These are phyloP conservation scores for Cytospora chrysosperma DNA, from an alignment of 2,329 filamentous ascomycete genomes.

Conservation along the genomic window DNA sequence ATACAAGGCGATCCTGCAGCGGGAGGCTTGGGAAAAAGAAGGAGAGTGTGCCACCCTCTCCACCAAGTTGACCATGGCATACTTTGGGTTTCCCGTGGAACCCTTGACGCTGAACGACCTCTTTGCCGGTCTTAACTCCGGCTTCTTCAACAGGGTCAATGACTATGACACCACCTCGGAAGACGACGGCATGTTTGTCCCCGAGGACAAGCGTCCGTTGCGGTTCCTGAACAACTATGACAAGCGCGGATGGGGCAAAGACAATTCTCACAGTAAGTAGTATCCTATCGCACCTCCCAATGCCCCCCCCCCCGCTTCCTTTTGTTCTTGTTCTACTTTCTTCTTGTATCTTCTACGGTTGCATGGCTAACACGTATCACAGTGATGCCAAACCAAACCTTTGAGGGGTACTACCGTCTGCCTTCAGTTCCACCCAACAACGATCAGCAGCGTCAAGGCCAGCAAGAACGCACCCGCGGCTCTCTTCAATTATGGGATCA, in stretches of 20 bases:
- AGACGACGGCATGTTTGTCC: constrained; percentile 14
- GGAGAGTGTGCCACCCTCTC: constrained; percentile 27
- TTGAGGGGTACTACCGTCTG: constrained; percentile 17
- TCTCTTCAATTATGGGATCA: neutral
- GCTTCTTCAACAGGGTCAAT: neutral
- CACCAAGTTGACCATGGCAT: constrained; percentile 45
- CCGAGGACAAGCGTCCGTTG: constrained; percentile 17
- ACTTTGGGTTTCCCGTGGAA: constrained; percentile 46
- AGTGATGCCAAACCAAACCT: constrained; percentile 22
- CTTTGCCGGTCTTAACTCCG: neutral
- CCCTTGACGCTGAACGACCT: constrained; percentile 35
- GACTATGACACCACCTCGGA: neutral
- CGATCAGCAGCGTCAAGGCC: neutral
- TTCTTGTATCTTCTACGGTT: neutral
- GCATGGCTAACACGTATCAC: neutral
- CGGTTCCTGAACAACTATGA: constrained; percentile 24
- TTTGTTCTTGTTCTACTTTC: too few species aligned
- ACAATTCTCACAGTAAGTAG: constrained; percentile 14
- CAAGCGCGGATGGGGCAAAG: constrained; percentile 13
- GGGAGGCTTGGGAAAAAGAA: neutral
- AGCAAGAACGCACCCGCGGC: neutral
- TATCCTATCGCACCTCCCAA: too few species aligned
- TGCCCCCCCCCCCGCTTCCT: too few species aligned
- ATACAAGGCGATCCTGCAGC: neutral
- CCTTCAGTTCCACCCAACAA: constrained; percentile 7